A percentile compares a stretch with the other conserved stretches of the same genome.
Evolutionary conservation across 2,329 filamentous ascomycete genomes (phyloP).

Genomic region (Cladosporium sp.): DNA sequence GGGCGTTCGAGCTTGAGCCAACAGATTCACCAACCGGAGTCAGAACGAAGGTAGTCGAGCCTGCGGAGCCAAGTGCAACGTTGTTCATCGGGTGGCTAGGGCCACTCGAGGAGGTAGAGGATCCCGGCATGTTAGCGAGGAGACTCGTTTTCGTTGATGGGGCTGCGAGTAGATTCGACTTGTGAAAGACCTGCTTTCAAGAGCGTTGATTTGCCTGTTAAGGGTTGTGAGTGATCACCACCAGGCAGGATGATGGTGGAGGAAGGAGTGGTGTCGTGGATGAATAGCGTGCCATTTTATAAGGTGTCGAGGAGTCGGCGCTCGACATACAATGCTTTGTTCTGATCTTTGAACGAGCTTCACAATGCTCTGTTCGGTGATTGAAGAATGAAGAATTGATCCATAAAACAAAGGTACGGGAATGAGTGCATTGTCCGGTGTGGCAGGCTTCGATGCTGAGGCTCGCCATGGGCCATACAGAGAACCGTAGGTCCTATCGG

Average conservation of each 20-base stretch:
- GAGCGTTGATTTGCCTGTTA: not conserved
- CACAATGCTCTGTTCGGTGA: no score
- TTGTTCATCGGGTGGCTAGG: not conserved
- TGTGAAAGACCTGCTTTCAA: not conserved
- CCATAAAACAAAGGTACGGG: no score
- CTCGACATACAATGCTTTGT: no score
- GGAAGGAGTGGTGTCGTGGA: not conserved
- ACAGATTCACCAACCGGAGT: not conserved
- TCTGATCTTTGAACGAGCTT: no score
- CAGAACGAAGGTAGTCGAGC: not conserved
- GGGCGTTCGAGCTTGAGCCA: not conserved
- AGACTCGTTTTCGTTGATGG: not conserved
- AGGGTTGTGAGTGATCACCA: not conserved
- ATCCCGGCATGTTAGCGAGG: not conserved
- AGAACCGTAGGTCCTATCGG: no score
- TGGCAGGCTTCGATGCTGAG: no score
- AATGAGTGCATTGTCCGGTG: no score
- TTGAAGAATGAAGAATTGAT: no score
- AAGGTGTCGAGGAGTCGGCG: not conserved
- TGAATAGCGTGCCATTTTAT: not conserved
- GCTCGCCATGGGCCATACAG: no score
- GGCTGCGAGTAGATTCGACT: not conserved
- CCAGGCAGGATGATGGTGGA: not conserved
- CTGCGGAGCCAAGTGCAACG: not conserved
- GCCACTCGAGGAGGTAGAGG: no score